Percentiles rank a stretch among this genome's conserved stretches.
Evolutionary conservation across 2,329 filamentous ascomycete genomes (phyloP).

Genomic region (Phoma sp.): DNA sequence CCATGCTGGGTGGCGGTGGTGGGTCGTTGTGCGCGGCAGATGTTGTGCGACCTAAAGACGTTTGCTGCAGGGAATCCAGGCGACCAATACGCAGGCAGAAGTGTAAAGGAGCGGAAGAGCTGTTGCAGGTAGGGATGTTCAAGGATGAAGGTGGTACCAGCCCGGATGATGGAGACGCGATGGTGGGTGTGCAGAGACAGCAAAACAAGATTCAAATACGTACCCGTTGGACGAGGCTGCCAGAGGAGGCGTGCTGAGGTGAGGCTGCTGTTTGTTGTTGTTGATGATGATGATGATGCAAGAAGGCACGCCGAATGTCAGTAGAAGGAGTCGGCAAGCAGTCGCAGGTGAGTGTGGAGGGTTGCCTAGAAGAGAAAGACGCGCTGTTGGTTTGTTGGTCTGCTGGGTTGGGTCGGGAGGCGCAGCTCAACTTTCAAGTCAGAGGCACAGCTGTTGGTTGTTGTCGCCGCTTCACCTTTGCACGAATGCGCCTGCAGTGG

Average conservation of each 20-base stretch:
- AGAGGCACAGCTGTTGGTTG: conserved; percentile 12
- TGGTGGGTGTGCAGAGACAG: conserved; percentile 5
- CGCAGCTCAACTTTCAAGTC: conserved; percentile 18
- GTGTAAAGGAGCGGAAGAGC: conserved; percentile 5
- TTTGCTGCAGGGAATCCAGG: neutral
- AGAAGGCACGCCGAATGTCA: conserved; percentile 8
- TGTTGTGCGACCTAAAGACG: conserved; percentile 1
- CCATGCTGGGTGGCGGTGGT: conserved; percentile 5
- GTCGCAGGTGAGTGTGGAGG: conserved; percentile 2
- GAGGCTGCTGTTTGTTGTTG: conserved; percentile 14
- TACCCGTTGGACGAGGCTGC: conserved; percentile 28
- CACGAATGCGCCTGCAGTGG: conserved; percentile 22
- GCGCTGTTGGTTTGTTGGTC: neutral
- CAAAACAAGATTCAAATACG: conserved; percentile 21
- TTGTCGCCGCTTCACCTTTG: conserved; percentile 28
- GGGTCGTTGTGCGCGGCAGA: neutral
- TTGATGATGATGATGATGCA: neutral
- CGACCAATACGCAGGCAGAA: conserved; percentile 4
- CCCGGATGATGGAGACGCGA: neutral
- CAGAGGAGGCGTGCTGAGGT: conserved; percentile 10
- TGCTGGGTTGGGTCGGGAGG: conserved; percentile 11
- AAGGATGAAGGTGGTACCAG: conserved; percentile 8
- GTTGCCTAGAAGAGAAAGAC: no score
- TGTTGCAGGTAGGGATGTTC: conserved; percentile 13
- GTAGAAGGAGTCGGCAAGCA: conserved; percentile 3